Conservation (phyloP, 2,329 filamentous ascomycete genomes). For the Thielaviopsis euricoi region DNA sequence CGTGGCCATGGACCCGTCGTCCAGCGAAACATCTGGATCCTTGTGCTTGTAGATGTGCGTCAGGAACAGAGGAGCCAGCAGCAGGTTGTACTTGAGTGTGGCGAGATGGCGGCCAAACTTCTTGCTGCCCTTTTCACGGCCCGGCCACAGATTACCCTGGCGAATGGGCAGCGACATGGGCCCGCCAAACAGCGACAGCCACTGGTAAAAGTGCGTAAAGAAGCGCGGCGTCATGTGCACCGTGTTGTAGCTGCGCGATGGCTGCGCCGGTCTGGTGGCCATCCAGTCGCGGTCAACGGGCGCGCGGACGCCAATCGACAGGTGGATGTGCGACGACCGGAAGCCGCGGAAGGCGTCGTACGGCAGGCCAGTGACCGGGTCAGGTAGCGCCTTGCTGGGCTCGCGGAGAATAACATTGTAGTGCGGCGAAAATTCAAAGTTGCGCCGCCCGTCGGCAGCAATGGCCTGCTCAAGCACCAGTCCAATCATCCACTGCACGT, state of each 20-base stretch:
- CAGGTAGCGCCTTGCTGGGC: slow-evolving; percentile 52
- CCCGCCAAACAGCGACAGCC: slow-evolving; percentile 94
- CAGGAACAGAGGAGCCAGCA: slow-evolving; percentile 82
- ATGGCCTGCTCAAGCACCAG: slow-evolving; percentile 83
- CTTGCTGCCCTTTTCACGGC: slow-evolving; percentile 89
- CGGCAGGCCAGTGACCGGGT: slow-evolving; percentile 27
- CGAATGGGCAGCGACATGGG: slow-evolving; percentile 89
- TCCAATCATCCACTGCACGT: slow-evolving; percentile 82
- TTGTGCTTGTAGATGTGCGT: slow-evolving; percentile 99
- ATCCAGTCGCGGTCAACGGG: slow-evolving; percentile 79
- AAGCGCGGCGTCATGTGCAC: slow-evolving; percentile 89
- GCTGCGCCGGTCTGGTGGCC: slow-evolving; percentile 51
- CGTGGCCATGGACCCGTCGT: slow-evolving; percentile 68
- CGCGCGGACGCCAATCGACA: slow-evolving; percentile 81
- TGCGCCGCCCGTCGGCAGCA: slow-evolving; percentile 51
- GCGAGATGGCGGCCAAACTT: slow-evolving; percentile 93
- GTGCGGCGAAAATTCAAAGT: slow-evolving; percentile 80
- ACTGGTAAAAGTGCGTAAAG: slow-evolving; percentile 95
- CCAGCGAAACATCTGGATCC: slow-evolving; percentile 70
- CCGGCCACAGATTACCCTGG: slow-evolving; percentile 81
- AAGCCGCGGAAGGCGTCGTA: slow-evolving; percentile 98
- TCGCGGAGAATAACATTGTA: slow-evolving; percentile 81
- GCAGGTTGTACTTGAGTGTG: slow-evolving; percentile 95
- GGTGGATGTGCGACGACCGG: slow-evolving; percentile 87
- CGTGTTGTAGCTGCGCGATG: slow-evolving; percentile 86